Conservation (phyloP, 2,329 filamentous ascomycete genomes). For the Fonsecaea pedrosoi region DNA sequence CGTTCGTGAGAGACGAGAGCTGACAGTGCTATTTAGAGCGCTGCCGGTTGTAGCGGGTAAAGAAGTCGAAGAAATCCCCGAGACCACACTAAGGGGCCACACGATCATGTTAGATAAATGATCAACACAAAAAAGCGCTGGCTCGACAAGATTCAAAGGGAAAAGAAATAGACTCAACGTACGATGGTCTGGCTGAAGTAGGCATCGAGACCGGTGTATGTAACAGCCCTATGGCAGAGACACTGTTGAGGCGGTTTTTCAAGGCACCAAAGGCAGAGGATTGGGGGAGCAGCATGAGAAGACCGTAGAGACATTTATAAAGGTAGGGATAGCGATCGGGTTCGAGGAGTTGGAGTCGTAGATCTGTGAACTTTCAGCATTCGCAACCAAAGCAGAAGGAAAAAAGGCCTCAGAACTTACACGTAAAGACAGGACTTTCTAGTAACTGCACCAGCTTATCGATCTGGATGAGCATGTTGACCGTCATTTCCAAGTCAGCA, state of each 20-base stretch:
- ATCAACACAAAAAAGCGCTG: slow-evolving; percentile 21
- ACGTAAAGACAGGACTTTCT: slow-evolving; percentile 97
- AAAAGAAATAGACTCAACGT: slow-evolving; percentile 15
- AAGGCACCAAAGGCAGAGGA: slow-evolving; percentile 95
- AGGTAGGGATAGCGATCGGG: slow-evolving; percentile 93
- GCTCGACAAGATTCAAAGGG: neutral
- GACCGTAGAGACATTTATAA: slow-evolving; percentile 96
- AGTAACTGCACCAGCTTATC: slow-evolving; percentile 97
- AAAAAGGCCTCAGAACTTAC: slow-evolving; percentile 58
- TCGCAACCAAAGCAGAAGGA: slow-evolving; percentile 5
- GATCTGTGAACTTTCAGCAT: slow-evolving; percentile 62
- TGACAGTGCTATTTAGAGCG: slow-evolving; percentile 17
- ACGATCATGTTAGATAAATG: slow-evolving; percentile 6
- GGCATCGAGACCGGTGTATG: slow-evolving; percentile 70
- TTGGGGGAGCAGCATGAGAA: slow-evolving; percentile 97
- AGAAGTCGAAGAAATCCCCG: slow-evolving; percentile 29
- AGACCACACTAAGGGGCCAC: slow-evolving; percentile 27
- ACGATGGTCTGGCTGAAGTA: slow-evolving; percentile 37
- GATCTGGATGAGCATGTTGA: slow-evolving; percentile 98
- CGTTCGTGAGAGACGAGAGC: slow-evolving; percentile 30
- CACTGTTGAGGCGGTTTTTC: slow-evolving; percentile 95
- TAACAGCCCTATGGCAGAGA: slow-evolving; percentile 94
- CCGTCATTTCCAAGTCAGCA: slow-evolving; percentile 97
- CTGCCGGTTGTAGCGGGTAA: slow-evolving; percentile 17
- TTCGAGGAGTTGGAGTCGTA: slow-evolving; percentile 91